Evolutionary conservation across 2,329 filamentous ascomycete genomes (phyloP).

Genomic region (Periglandula ipomoeae): DNA sequence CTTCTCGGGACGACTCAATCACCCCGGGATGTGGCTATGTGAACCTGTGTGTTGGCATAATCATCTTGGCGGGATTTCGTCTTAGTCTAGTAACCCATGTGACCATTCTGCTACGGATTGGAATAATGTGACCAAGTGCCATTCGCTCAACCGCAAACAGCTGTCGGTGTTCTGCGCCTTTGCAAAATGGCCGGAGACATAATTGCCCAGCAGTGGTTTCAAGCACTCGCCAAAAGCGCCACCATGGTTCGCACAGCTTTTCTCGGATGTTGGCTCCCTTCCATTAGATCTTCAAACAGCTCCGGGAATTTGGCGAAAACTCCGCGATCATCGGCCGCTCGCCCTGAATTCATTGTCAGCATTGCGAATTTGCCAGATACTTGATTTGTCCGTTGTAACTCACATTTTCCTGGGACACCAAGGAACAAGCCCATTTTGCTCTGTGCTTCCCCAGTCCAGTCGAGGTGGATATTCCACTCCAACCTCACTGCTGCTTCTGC

Average conservation of each 20-base stretch:
- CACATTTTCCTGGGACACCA: slow-evolving; percentile 54
- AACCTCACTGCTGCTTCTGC: slow-evolving; percentile 39
- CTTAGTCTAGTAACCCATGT: no score
- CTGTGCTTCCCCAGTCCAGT: slow-evolving; percentile 64
- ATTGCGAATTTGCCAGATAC: neutral
- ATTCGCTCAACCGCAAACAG: no score
- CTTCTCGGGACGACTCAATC: no score
- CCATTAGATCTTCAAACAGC: slow-evolving; percentile 51
- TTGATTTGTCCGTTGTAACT: slow-evolving; percentile 24
- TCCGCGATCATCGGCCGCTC: slow-evolving; percentile 45
- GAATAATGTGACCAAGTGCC: no score
- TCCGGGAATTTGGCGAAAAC: slow-evolving; percentile 48
- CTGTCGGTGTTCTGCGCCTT: no score
- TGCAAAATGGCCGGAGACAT: no score
- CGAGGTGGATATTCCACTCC: slow-evolving; percentile 56
- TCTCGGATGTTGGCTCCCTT: slow-evolving; percentile 43
- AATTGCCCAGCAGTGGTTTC: slow-evolving; percentile 9
- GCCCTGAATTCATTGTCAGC: slow-evolving; percentile 37
- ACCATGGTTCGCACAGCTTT: slow-evolving; percentile 50
- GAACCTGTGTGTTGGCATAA: neutral
- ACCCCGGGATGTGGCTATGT: neutral
- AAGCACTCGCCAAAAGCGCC: slow-evolving; percentile 45
- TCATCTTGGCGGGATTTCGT: no score
- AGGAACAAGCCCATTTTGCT: slow-evolving; percentile 46
- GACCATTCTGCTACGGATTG: no score